Evolutionary conservation across 1,284 basidiomycete genomes (phyloP).

Genomic region (Sanghuangporus weigelae): DNA sequence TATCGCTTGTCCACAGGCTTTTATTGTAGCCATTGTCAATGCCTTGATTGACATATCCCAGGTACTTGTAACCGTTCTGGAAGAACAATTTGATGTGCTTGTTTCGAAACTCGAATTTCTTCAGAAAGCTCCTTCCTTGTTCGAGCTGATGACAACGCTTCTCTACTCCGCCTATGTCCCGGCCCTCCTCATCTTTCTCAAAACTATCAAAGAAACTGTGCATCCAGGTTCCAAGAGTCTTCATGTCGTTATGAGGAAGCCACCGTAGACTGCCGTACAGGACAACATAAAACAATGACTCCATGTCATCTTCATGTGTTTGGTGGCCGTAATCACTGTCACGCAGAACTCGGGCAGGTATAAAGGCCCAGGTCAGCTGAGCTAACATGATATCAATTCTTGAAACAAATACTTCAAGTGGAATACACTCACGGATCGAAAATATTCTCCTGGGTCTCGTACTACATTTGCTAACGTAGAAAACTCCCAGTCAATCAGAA

Average conservation of each 20-base stretch:
- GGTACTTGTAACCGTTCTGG: too few species aligned
- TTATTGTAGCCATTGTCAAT: too few species aligned
- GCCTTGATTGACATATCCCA: too few species aligned
- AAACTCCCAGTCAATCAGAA: conserved; percentile 34
- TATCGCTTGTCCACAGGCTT: too few species aligned
- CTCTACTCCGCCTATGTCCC: too few species aligned
- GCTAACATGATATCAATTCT: neutral
- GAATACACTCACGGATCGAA: conserved; percentile 28
- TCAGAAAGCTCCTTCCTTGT: too few species aligned
- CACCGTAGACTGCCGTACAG: conserved; percentile 13
- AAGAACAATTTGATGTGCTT: too few species aligned
- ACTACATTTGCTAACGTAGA: conserved; percentile 12
- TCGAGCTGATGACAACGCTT: too few species aligned
- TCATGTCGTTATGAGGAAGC: neutral
- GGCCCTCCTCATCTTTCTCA: too few species aligned
- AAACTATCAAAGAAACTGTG: neutral
- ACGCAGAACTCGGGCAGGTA: conserved; percentile 3
- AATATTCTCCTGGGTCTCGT: too few species aligned
- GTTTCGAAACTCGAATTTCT: too few species aligned
- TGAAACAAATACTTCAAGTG: conserved; percentile 28
- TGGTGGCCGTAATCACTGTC: conserved; percentile 18
- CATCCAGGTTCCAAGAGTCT: neutral
- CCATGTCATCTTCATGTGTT: conserved; percentile 29
- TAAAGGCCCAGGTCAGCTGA: neutral
- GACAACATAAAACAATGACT: conserved; percentile 30